Percentiles rank a stretch among this genome's conserved stretches.
phyloP scores from a whole-genome alignment of 2,329 filamentous ascomycete genomes.

The Botrytis tulipae region DNA sequence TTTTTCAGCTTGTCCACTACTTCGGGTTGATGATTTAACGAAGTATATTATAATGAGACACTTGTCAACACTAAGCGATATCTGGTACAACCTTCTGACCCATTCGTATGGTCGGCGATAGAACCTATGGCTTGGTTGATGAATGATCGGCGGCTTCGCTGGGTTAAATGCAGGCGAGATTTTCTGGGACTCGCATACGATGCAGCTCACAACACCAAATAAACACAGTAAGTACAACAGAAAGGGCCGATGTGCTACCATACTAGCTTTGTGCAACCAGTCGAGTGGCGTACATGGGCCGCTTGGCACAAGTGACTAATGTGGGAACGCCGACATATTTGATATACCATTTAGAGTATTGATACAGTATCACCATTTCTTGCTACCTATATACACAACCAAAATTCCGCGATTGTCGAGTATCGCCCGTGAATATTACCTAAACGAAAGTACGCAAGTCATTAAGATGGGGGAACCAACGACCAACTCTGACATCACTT shows the following conservation, averaged over 20 bases:
- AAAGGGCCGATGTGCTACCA: neutral
- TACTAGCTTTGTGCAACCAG: neutral
- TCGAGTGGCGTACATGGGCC: neutral
- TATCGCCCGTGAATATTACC: neutral
- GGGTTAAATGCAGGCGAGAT: neutral
- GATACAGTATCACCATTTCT: neutral
- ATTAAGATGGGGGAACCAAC: neutral
- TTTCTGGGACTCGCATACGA: neutral
- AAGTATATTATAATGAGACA: slow-evolving; percentile 11
- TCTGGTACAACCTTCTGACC: neutral
- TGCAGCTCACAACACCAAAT: neutral
- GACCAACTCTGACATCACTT: neutral
- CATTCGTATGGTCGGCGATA: slow-evolving; percentile 8
- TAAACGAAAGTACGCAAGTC: neutral
- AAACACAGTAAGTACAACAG: neutral
- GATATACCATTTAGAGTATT: neutral
- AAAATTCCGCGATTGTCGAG: neutral
- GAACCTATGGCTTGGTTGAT: slow-evolving; percentile 2
- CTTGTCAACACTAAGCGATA: neutral
- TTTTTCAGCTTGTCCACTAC: slow-evolving; percentile 4
- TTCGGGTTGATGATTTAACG: slow-evolving; percentile 3
- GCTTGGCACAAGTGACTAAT: slow-evolving; percentile 4
- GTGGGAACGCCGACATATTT: neutral
- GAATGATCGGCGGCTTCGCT: neutral
- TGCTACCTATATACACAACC: neutral